phyloP scores from a whole-genome alignment of 23 red algal genomes.

The Gracilaria domingensis region DNA sequence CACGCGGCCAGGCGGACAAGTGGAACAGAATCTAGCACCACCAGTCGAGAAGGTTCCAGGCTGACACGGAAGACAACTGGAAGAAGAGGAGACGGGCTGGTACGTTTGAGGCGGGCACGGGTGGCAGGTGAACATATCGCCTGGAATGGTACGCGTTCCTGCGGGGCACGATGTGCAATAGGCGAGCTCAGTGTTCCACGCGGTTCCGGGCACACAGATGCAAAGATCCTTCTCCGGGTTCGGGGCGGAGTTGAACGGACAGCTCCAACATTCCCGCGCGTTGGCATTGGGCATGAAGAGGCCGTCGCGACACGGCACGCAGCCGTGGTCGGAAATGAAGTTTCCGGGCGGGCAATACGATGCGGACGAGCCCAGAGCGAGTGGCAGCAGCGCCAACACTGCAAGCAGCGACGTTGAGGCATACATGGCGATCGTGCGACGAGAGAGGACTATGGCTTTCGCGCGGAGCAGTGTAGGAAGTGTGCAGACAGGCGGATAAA shows the following conservation, averaged over 20 bases:
- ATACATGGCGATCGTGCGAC: not conserved
- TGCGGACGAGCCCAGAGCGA: not conserved
- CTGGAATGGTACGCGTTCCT: not conserved
- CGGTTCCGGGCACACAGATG: constrained; percentile 1
- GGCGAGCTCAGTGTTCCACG: not conserved
- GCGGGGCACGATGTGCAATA: not conserved
- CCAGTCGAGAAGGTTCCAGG: not conserved
- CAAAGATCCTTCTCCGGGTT: constrained; percentile 10
- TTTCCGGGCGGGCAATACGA: constrained; percentile 8
- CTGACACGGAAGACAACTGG: not conserved
- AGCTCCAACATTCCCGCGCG: not conserved
- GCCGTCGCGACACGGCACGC: not conserved
- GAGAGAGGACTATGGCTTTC: not conserved
- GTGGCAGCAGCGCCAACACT: not conserved
- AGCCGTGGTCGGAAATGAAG: constrained; percentile 13
- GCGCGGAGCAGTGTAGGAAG: not conserved
- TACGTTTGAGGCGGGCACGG: not conserved
- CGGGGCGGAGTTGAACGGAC: not conserved
- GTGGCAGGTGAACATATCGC: constrained; percentile 28
- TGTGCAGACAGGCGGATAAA: not conserved
- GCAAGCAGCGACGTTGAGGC: not conserved
- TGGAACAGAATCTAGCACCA: not conserved
- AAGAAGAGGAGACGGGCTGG: not conserved
- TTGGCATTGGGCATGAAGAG: constrained; percentile 22
- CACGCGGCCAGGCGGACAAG: not conserved